Evolutionary conservation across 2,329 filamentous ascomycete species (phyloP).

Genomic region (Claviceps purpurea): DNA sequence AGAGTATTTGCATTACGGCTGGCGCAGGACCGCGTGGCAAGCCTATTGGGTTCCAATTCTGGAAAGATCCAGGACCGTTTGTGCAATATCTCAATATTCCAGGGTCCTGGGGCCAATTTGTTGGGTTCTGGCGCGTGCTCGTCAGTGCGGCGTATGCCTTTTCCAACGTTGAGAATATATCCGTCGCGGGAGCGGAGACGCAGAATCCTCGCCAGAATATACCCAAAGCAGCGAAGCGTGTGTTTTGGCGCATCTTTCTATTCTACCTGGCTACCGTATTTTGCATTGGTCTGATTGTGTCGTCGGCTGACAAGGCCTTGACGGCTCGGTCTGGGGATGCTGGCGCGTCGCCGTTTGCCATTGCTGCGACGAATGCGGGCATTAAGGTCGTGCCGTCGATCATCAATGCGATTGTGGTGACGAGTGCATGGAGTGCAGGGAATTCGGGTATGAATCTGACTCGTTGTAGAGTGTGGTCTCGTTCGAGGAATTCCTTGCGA

Average conservation of each 20-base stretch:
- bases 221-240: conserved; percentile 37
- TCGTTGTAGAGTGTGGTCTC: not conserved
- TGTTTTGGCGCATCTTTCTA: conserved; percentile 39
- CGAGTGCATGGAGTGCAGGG: conserved; percentile 10
- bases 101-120: conserved; percentile 37
- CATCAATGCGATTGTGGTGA: conserved; percentile 35
- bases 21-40: conserved; percentile 23
- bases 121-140: conserved; percentile 24
- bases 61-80: conserved; percentile 43
- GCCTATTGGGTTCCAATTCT: conserved; percentile 49
- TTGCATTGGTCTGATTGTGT: conserved; percentile 36
- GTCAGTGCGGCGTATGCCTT: conserved; percentile 30
- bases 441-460: conserved; percentile 7
- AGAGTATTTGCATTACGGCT: conserved; percentile 6
- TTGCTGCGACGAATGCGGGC: conserved; percentile 36
- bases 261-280: conserved; percentile 40
- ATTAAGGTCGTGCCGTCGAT: conserved; percentile 37
- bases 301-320: conserved; percentile 21
- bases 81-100: conserved; percentile 31
- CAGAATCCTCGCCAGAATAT: conserved; percentile 33
- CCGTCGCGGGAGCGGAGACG: conserved; percentile 32
- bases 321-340: conserved; percentile 23
- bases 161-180: conserved; percentile 38
- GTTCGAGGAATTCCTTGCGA: not conserved
- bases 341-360: conserved; percentile 33